phyloP scores from a whole-genome alignment of 2,329 filamentous ascomycete genomes.

The Fusarium foetens region DNA sequence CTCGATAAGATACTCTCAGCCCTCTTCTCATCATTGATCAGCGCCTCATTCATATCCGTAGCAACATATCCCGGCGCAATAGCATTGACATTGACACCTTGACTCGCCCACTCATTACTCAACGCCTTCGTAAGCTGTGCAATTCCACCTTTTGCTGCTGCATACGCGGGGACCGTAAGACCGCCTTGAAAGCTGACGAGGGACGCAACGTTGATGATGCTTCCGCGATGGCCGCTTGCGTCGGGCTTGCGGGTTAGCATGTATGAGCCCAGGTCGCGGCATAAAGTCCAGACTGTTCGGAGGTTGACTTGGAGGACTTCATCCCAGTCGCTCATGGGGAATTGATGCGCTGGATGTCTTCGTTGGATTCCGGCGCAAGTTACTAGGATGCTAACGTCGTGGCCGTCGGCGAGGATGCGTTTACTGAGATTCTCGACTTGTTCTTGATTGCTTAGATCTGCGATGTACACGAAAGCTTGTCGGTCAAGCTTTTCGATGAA shows the following conservation, averaged over 20 bases:
- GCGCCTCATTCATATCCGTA: slow-evolving; percentile 89
- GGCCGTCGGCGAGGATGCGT: slow-evolving; percentile 66
- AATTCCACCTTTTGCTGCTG: slow-evolving; percentile 85
- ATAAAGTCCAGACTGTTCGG: slow-evolving; percentile 79
- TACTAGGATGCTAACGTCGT: slow-evolving; percentile 78
- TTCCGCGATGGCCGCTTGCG: slow-evolving; percentile 67
- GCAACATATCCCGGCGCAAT: slow-evolving; percentile 90
- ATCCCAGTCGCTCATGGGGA: slow-evolving; percentile 81
- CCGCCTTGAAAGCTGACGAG: slow-evolving; percentile 87
- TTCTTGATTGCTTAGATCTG: slow-evolving; percentile 70
- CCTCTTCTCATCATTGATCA: slow-evolving; percentile 76
- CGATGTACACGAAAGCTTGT: slow-evolving; percentile 72
- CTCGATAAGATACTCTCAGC: slow-evolving; percentile 78
- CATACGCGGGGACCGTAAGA: slow-evolving; percentile 87
- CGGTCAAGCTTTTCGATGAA: slow-evolving; percentile 73
- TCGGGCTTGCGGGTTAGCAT: slow-evolving; percentile 70
- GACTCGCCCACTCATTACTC: slow-evolving; percentile 84
- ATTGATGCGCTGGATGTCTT: slow-evolving; percentile 77
- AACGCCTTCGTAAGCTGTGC: slow-evolving; percentile 88
- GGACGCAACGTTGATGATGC: slow-evolving; percentile 85
- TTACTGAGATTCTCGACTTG: slow-evolving; percentile 70
- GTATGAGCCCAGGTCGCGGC: slow-evolving; percentile 80
- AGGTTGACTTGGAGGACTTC: slow-evolving; percentile 85
- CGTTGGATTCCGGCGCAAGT: slow-evolving; percentile 90
- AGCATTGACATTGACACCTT: slow-evolving; percentile 84